Conservation (phyloP, 371 early-diverging fungal genomes). For the Syncephalastrum sp. region DNA sequence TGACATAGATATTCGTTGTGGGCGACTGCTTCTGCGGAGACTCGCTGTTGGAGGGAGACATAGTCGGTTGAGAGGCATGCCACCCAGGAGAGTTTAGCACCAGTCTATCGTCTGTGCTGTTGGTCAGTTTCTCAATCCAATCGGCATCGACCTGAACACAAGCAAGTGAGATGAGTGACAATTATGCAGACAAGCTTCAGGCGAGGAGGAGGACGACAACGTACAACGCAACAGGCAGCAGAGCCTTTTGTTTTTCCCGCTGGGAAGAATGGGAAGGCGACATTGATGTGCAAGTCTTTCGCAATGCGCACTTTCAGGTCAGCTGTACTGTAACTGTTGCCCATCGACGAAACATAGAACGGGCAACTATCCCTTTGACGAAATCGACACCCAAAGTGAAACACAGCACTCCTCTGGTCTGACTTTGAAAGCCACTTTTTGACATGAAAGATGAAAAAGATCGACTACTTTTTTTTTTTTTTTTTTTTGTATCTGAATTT, state of each 20-base stretch:
- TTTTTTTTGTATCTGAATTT: too few relatives aligned
- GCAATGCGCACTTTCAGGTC: constrained; percentile 44
- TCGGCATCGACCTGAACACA: constrained; percentile 37
- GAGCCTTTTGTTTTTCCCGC: constrained; percentile 50
- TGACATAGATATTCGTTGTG: constrained; percentile 44
- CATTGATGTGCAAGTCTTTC: constrained; percentile 54
- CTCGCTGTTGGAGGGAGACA: neutral
- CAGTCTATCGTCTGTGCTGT: constrained; percentile 4
- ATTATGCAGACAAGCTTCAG: constrained; percentile 5
- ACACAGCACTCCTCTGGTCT: too few relatives aligned
- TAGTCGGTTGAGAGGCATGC: constrained; percentile 4
- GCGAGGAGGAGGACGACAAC: neutral
- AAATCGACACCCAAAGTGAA: too few relatives aligned
- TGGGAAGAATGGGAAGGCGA: constrained; percentile 64
- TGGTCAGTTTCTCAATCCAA: constrained; percentile 38
- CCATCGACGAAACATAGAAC: constrained; percentile 20
- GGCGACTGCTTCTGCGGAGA: constrained; percentile 42
- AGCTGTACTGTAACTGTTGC: constrained; percentile 35
- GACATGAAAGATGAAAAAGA: too few relatives aligned
- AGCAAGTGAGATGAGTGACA: neutral
- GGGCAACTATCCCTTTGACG: too few relatives aligned
- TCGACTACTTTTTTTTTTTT: too few relatives aligned
- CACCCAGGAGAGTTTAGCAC: constrained; percentile 24
- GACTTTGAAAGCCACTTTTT: too few relatives aligned
- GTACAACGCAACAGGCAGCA: constrained; percentile 66